These are phyloP conservation scores for Triglochin maritima DNA, from an alignment of 106 monocot genomes.

Conservation along the genomic window DNA sequence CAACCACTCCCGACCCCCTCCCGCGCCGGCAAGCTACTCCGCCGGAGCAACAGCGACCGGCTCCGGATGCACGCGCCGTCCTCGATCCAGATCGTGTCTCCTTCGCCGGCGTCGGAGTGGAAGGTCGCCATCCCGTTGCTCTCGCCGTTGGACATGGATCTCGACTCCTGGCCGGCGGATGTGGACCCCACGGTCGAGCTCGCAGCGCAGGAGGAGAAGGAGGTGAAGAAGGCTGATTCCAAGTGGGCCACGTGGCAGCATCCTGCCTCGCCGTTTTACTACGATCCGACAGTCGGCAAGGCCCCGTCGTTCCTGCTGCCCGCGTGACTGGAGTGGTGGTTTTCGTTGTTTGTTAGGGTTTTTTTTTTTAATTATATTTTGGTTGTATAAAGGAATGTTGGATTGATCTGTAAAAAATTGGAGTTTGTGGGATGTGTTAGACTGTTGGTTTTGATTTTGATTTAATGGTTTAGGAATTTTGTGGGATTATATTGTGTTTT, in stretches of 20 bases:
- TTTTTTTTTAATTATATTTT: no score
- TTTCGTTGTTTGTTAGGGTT: no score
- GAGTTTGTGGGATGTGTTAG: no score
- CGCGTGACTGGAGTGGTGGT: no score
- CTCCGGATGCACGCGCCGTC: constrained; percentile 41
- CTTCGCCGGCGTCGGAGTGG: constrained; percentile 21
- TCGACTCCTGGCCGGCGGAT: constrained; percentile 1
- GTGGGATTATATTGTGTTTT: no score
- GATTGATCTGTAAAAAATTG: no score
- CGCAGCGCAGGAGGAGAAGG: not conserved
- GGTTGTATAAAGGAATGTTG: no score
- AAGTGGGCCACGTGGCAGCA: constrained; percentile 19
- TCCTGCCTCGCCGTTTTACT: constrained; percentile 34
- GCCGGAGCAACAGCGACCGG: constrained; percentile 22
- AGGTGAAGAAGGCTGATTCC: not conserved
- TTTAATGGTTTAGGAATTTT: no score
- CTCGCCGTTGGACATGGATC: constrained; percentile 27
- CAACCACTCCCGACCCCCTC: not conserved
- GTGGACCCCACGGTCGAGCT: not conserved
- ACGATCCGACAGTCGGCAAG: constrained; percentile 21
- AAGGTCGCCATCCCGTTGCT: constrained; percentile 35
- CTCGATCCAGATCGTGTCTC: constrained; percentile 23
- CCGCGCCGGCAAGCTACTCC: constrained; percentile 10
- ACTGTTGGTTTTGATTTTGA: no score
- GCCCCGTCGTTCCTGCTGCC: constrained; percentile 11